Evolutionary conservation across 2,329 filamentous ascomycete genomes (phyloP), one percentile per base, ranked within the genome.

Genomic region (Stemphylium vesicarium): DNA sequence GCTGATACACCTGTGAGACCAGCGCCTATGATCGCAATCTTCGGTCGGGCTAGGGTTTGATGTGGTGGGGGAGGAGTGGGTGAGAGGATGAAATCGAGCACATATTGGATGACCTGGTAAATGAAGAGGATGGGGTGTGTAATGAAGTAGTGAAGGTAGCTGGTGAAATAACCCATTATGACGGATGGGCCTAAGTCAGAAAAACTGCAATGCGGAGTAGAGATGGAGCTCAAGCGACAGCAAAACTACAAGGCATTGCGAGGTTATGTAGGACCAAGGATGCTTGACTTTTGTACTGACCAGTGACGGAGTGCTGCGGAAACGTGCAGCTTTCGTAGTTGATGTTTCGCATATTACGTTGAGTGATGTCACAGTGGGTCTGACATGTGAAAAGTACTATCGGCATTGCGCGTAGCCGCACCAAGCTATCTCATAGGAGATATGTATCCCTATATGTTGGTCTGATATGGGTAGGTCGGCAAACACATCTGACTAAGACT

Each of bases 1-100:
- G 90, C 86, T 1, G 90, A 91, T 2, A 95, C 86, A 35, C 85
- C 84, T 4, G 91, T 95, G 50, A 96, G 80, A 7, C 79, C 79
- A 36, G 79, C 79, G 7, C 78, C 79, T 38, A 81, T 78, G 50
- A 81, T 68, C 42, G 79, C 79, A 45, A 81, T 79, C 40, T 76
- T 87, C 12, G 90, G 88, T 24, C 87, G 79, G 11, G 78, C 77
- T n/a, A 90, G 77, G 6, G 80, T 78, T 0, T 79, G 75, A 56
- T 82, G 78, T 0, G 86, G 84, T 2, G 82, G 80, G 0, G 90
- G 91, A 4, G 91, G 87, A 4, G 77, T 80, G 0, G 91, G 91
- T 0, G 91, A 87, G 46, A 96, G 84, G 29, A 92, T 64, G 62
- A 82, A 82, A 64, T 83, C 80, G 1, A 88, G 77, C 7, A 90